A percentile compares a stretch with the other conserved stretches of the same genome.
Evolutionary conservation across 352 stramenopile species (phyloP).

Genomic region (Phytopythium ostracodes): DNA sequence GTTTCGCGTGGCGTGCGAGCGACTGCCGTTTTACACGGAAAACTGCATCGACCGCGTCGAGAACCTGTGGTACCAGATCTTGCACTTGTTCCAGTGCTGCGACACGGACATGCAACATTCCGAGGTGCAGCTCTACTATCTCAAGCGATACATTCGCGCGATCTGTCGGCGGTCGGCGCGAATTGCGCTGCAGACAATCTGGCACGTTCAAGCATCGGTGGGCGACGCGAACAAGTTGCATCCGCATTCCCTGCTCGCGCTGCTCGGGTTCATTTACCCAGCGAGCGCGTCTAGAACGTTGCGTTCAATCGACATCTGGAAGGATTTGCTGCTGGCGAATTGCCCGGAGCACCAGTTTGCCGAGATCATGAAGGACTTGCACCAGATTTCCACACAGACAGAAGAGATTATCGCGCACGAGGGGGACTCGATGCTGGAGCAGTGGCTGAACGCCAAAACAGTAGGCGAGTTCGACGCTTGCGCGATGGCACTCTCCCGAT

Average conservation of each 20-base stretch:
- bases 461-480: conserved; percentile 48
- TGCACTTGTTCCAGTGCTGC: conserved; percentile 76
- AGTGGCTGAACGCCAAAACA: conserved; percentile 53
- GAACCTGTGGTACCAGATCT: conserved; percentile 74
- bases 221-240: conserved; percentile 45
- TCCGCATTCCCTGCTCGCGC: conserved; percentile 51
- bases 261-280: conserved; percentile 67
- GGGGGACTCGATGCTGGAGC: conserved; percentile 44
- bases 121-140: conserved; percentile 55
- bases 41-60: conserved; percentile 72
- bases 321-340: conserved; percentile 53
- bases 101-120: conserved; percentile 44
- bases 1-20: conserved; percentile 60
- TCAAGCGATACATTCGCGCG: conserved; percentile 61
- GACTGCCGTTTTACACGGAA: conserved; percentile 69
- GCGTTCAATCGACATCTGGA: conserved; percentile 43
- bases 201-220: conserved; percentile 66
- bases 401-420: conserved; percentile 45
- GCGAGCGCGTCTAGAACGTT: conserved; percentile 22
- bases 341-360: conserved; percentile 51
- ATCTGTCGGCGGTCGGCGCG: conserved; percentile 67
- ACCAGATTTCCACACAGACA: conserved; percentile 25
- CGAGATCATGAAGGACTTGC: conserved; percentile 41
- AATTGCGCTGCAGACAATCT: conserved; percentile 78
- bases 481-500: conserved; percentile 36